Conservation (phyloP, 176 grass and related monocot species). For the Oryza meyeriana region DNA sequence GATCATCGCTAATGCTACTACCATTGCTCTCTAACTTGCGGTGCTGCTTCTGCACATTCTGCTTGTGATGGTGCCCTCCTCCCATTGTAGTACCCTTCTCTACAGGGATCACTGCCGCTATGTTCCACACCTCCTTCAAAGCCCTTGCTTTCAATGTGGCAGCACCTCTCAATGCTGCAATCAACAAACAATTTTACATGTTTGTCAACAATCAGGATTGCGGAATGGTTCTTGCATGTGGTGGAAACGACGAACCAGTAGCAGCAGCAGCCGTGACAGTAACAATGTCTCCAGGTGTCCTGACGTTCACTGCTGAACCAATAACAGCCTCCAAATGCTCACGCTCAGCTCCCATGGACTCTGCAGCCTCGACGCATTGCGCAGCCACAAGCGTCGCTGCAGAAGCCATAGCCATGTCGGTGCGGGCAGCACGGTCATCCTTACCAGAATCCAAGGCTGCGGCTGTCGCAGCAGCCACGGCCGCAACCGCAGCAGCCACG, state of each 20-base stretch:
- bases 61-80: constrained; percentile 56
- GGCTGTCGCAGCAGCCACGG: constrained; percentile 65
- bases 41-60: constrained; percentile 47
- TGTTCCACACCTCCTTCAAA: constrained; percentile 98
- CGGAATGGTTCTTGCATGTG: not conserved
- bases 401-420: constrained; percentile 79
- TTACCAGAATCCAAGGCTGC: constrained; percentile 58
- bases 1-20: constrained; percentile 67
- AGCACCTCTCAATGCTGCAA: constrained; percentile 83
- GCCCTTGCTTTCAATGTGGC: constrained; percentile 88
- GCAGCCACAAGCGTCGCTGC: constrained; percentile 85
- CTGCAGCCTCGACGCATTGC: constrained; percentile 74
- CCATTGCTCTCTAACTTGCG: constrained; percentile 73
- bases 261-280: constrained; percentile 89
- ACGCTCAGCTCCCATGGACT: constrained; percentile 86
- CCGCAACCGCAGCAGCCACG: constrained; percentile 70
- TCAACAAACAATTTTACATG: not conserved
- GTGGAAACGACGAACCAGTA: constrained; percentile 47
- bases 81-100: constrained; percentile 59
- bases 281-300: constrained; percentile 76
- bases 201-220: not conserved
- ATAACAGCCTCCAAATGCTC: constrained; percentile 78
- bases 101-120: constrained; percentile 92
- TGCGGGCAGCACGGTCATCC: constrained; percentile 66
- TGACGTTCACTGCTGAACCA: constrained; percentile 83